A percentile compares a stretch with the other conserved stretches of the same genome.
These are phyloP conservation scores for Salvia hispanica DNA, from an alignment of 257 asterid species.

Conservation along the genomic window DNA sequence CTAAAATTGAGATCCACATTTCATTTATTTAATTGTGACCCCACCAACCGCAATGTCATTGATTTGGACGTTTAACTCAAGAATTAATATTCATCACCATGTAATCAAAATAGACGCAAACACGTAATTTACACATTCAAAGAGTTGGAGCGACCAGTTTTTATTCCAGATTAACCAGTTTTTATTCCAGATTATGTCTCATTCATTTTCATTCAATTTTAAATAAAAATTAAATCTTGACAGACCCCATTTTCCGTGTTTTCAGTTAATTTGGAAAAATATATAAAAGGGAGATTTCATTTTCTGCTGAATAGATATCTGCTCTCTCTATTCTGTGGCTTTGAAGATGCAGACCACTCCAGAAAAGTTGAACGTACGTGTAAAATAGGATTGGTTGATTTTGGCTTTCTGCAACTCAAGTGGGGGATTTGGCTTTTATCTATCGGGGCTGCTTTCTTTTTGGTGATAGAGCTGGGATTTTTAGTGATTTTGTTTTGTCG, in stretches of 20 bases:
- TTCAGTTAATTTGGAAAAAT: constrained; percentile 7
- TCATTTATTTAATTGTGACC: too few species aligned
- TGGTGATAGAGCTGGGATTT: constrained; percentile 26
- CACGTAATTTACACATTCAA: constrained; percentile 10
- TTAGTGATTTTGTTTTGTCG: background rate
- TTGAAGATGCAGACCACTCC: constrained; percentile 19
- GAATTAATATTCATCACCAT: constrained; percentile 5
- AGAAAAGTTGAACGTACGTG: constrained; percentile 27
- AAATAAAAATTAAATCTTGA: background rate
- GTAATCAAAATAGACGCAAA: constrained; percentile 23
- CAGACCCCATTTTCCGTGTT: constrained; percentile 60
- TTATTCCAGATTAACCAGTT: constrained; percentile 19
- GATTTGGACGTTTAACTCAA: constrained; percentile 38
- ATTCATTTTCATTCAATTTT: constrained; percentile 17
- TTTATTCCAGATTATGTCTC: constrained; percentile 25
- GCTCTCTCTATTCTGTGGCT: constrained; percentile 24
- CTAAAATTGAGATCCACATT: too few species aligned
- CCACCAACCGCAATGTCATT: background rate
- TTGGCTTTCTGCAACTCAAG: constrained; percentile 18
- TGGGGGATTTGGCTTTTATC: constrained; percentile 28
- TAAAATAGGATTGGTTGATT: background rate
- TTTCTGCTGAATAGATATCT: constrained; percentile 11
- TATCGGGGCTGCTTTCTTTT: constrained; percentile 18
- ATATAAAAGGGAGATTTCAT: background rate
- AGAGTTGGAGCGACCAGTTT: background rate